Conservation (phyloP, 306 rosid genomes). For the Ammopiptanthus mongolicus region DNA sequence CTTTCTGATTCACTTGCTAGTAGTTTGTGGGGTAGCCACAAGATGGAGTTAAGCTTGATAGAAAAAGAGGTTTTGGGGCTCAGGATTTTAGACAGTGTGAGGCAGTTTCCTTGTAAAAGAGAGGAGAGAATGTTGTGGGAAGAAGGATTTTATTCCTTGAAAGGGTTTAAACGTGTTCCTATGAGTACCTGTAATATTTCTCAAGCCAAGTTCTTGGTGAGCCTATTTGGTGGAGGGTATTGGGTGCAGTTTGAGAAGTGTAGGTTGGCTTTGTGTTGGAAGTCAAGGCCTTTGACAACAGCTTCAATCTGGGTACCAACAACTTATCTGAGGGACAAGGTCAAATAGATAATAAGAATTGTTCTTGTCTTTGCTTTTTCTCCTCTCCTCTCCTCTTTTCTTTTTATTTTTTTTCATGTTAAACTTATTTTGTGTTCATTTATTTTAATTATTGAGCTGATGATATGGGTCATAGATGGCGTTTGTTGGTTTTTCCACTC, state of each 20-base stretch:
- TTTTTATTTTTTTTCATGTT: not conserved
- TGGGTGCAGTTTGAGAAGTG: slow-evolving; percentile 51
- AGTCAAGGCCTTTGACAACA: slow-evolving; percentile 56
- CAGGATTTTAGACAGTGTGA: slow-evolving; percentile 51
- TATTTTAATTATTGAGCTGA: not conserved
- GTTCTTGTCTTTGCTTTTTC: not conserved
- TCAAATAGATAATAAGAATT: slow-evolving; percentile 18
- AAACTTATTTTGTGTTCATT: not conserved
- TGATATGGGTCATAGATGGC: not conserved
- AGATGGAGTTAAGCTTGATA: slow-evolving; percentile 30
- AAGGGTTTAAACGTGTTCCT: slow-evolving; percentile 41
- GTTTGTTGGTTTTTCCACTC: slow-evolving; percentile 1
- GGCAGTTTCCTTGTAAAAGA: slow-evolving; percentile 47
- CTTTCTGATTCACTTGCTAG: slow-evolving; percentile 45
- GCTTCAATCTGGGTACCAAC: slow-evolving; percentile 59
- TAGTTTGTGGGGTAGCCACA: slow-evolving; percentile 26
- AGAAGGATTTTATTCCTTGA: slow-evolving; percentile 32
- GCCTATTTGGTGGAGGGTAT: slow-evolving; percentile 52
- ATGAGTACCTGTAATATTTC: slow-evolving; percentile 48
- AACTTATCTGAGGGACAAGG: not conserved
- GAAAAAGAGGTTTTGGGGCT: slow-evolving; percentile 53
- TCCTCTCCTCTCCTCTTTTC: not conserved
- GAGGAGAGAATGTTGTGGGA: slow-evolving; percentile 35
- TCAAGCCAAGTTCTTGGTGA: slow-evolving; percentile 60
- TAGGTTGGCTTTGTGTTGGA: slow-evolving; percentile 53